These are phyloP conservation scores for Sorghum bicolor DNA, from an alignment of 176 grass and related monocot species.

Conservation along the genomic window DNA sequence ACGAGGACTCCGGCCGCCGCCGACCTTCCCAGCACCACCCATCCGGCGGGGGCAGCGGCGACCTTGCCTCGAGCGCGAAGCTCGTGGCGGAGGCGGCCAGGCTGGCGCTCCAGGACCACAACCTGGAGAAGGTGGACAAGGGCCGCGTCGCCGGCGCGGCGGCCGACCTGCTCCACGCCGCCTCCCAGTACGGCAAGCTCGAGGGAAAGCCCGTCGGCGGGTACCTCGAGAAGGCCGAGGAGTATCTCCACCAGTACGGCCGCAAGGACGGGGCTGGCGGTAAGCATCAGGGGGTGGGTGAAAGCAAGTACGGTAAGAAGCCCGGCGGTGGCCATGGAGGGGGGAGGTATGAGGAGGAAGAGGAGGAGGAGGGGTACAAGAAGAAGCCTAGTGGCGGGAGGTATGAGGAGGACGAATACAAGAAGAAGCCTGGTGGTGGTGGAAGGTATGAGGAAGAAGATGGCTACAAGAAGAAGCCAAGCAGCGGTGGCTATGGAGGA, in stretches of 20 bases:
- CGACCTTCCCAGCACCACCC: slow-evolving; percentile 28
- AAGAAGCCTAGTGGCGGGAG: slow-evolving; percentile 32
- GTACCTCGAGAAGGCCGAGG: slow-evolving; percentile 85
- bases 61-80: slow-evolving; percentile 82
- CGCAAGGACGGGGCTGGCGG: slow-evolving; percentile 21
- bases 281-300: slow-evolving; percentile 26
- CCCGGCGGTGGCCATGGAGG: slow-evolving; percentile 2
- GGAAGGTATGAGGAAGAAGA: slow-evolving; percentile 31
- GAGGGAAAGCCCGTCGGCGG: slow-evolving; percentile 65
- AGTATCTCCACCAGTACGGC: slow-evolving; percentile 65
- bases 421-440: slow-evolving; percentile 31
- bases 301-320: slow-evolving; percentile 29
- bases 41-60: slow-evolving; percentile 33
- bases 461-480: slow-evolving; percentile 31
- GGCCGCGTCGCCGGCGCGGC: slow-evolving; percentile 57
- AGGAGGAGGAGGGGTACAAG: slow-evolving; percentile 29
- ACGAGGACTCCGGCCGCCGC: slow-evolving; percentile 13
- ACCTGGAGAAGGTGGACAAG: slow-evolving; percentile 72
- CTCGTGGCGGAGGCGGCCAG: slow-evolving; percentile 71
- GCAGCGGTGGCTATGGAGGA: slow-evolving; percentile 30
- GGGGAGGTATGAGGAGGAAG: slow-evolving; percentile 35
- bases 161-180: slow-evolving; percentile 68
- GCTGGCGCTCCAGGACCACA: slow-evolving; percentile 61
- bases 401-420: slow-evolving; percentile 22
- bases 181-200: slow-evolving; percentile 75